Percentiles rank a stretch among this genome's conserved stretches.
Evolutionary conservation across 1,284 basidiomycete genomes (phyloP).

Genomic region (Rhodofomes roseus): DNA sequence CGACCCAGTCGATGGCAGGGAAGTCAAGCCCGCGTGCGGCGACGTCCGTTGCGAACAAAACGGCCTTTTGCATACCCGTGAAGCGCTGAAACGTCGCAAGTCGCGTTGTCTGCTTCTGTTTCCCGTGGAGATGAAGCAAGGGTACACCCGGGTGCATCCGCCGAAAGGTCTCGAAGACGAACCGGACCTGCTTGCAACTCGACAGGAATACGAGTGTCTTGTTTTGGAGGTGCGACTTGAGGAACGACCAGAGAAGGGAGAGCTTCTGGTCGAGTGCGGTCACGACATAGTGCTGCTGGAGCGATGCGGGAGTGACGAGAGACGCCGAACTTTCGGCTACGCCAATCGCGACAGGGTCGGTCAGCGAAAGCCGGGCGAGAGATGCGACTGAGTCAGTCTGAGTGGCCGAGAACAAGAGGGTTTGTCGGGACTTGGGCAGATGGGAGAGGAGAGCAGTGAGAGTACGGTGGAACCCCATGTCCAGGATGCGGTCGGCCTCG

Average conservation of each 20-base stretch:
- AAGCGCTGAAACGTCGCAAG: conserved; percentile 83
- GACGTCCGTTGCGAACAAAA: conserved; percentile 95
- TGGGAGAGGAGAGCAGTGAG: conserved; percentile 90
- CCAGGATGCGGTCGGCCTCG: conserved; percentile 94
- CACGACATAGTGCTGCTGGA: conserved; percentile 91
- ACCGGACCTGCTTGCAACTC: conserved; percentile 95
- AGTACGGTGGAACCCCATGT: conserved; percentile 93
- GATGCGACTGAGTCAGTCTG: conserved; percentile 91
- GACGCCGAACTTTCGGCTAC: conserved; percentile 44
- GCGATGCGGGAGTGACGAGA: conserved; percentile 57
- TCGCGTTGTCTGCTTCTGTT: conserved; percentile 92
- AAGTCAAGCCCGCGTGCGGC: conserved; percentile 97
- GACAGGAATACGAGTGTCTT: conserved; percentile 96
- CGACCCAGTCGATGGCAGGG: conserved; percentile 95
- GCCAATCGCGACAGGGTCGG: conserved; percentile 79
- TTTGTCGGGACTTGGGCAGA: conserved; percentile 84
- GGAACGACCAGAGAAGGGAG: conserved; percentile 91
- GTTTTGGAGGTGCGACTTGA: conserved; percentile 90
- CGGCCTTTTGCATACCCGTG: conserved; percentile 73
- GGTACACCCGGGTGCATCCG: conserved; percentile 92
- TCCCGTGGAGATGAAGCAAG: conserved; percentile 91
- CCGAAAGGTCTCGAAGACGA: conserved; percentile 96
- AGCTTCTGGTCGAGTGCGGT: conserved; percentile 87
- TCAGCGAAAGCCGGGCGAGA: conserved; percentile 87
- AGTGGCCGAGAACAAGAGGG: conserved; percentile 94